phyloP scores from a whole-genome alignment of 2,329 filamentous ascomycete genomes.

The Myriosclerotinia duriaeana region DNA sequence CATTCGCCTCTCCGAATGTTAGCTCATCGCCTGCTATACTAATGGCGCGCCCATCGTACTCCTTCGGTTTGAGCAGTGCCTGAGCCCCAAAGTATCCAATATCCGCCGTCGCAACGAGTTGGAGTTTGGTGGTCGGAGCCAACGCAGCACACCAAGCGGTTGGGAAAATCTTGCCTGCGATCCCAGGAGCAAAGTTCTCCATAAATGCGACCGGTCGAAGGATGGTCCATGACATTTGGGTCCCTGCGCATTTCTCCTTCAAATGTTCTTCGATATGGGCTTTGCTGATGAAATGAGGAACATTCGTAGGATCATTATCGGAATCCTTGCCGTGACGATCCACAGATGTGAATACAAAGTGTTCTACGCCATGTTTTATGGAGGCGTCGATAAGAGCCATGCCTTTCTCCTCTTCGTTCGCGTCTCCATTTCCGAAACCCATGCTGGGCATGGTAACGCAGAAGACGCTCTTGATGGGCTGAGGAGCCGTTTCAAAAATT shows the following conservation, averaged over 20 bases:
- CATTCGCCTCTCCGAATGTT: conserved; percentile 41
- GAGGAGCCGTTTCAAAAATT: conserved; percentile 47
- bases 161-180: conserved; percentile 34
- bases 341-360: conserved; percentile 59
- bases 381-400: conserved; percentile 53
- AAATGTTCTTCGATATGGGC: conserved; percentile 57
- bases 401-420: conserved; percentile 49
- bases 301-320: conserved; percentile 48
- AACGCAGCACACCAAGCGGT: conserved; percentile 40
- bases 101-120: conserved; percentile 46
- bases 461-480: conserved; percentile 59
- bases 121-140: conserved; percentile 41
- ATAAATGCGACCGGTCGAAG: conserved; percentile 57
- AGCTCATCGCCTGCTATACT: conserved; percentile 50
- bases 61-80: conserved; percentile 44
- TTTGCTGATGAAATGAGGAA: conserved; percentile 57
- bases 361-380: conserved; percentile 49
- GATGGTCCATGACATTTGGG: conserved; percentile 55
- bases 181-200: conserved; percentile 45
- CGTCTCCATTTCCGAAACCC: conserved; percentile 24
- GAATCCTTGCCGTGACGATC: conserved; percentile 52
- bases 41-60: conserved; percentile 44
- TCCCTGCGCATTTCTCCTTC: conserved; percentile 44
- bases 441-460: conserved; percentile 47
- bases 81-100: conserved; percentile 49